Evolutionary conservation across 257 asterid genomes (phyloP).

Genomic region (Prunella vulgaris): DNA sequence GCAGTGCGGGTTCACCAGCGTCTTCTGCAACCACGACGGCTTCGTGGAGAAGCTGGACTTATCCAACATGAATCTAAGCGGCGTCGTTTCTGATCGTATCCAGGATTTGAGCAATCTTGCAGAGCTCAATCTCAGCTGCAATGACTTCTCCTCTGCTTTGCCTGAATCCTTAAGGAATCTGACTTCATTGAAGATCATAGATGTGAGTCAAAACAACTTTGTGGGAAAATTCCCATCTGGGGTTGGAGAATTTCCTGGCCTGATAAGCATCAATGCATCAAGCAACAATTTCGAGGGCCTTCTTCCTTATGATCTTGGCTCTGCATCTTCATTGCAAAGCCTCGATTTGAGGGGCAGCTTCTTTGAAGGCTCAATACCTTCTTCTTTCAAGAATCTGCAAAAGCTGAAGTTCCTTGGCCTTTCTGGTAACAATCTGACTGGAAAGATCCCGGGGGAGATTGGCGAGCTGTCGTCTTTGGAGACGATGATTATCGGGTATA

Average conservation of each 20-base stretch:
- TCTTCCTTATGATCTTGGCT: slow-evolving; percentile 60
- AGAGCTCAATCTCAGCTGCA: slow-evolving; percentile 46
- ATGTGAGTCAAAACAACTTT: slow-evolving; percentile 64
- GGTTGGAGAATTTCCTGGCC: slow-evolving; percentile 38
- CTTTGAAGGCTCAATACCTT: slow-evolving; percentile 70
- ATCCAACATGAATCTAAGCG: slow-evolving; percentile 67
- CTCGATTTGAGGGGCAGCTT: slow-evolving; percentile 68
- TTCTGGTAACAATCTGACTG: slow-evolving; percentile 72
- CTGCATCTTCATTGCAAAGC: slow-evolving; percentile 38
- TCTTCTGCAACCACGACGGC: slow-evolving; percentile 51
- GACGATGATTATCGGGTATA: slow-evolving; percentile 59
- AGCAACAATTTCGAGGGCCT: slow-evolving; percentile 70
- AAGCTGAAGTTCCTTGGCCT: slow-evolving; percentile 62
- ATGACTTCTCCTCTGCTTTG: slow-evolving; percentile 38
- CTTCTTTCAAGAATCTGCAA: slow-evolving; percentile 44
- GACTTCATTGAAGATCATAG: slow-evolving; percentile 39
- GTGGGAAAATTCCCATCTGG: slow-evolving; percentile 55
- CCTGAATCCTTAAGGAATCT: slow-evolving; percentile 44
- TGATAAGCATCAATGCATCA: slow-evolving; percentile 52
- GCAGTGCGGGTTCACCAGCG: slow-evolving; percentile 69
- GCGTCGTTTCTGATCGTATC: slow-evolving; percentile 43
- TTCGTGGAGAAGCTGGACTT: slow-evolving; percentile 49
- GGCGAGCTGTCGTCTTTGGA: slow-evolving; percentile 51
- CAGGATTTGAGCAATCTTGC: slow-evolving; percentile 35
- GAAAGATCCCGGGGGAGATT: slow-evolving; percentile 52